Conservation (phyloP, 768 basidiomycete genomes). For the Leccinum incarnatum region DNA sequence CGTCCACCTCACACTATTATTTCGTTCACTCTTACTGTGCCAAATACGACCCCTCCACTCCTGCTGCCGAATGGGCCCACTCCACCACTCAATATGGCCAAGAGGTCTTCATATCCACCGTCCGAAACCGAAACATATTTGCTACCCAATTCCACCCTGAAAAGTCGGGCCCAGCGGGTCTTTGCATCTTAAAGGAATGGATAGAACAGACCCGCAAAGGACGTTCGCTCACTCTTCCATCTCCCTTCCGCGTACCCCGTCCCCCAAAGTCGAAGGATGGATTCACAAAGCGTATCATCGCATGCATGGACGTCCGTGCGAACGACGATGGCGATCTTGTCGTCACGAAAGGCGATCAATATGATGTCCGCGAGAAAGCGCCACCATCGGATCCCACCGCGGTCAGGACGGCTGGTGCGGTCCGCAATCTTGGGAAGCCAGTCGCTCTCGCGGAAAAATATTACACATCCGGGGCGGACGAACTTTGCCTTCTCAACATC, state of each 20-base stretch:
- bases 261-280: conserved; percentile 51
- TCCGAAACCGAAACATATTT: conserved; percentile 82
- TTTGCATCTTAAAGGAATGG: conserved; percentile 80
- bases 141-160: conserved; percentile 98
- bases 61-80: conserved; percentile 73
- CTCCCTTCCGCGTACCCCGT: conserved; percentile 29
- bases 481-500: conserved; percentile 97
- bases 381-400: conserved; percentile 24
- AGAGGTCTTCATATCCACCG: conserved; percentile 83
- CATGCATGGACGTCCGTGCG: conserved; percentile 95
- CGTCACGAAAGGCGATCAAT: conserved; percentile 99
- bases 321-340: conserved; percentile 97
- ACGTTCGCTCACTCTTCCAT: conserved; percentile 34
- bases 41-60: conserved; percentile 61
- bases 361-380: conserved; percentile 89
- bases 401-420: conserved; percentile 61
- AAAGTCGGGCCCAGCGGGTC: conserved; percentile 88
- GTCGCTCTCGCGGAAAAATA: conserved; percentile 87
- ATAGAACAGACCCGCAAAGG: conserved; percentile 52
- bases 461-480: conserved; percentile 87
- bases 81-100: conserved; percentile 92
- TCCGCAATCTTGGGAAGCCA: conserved; percentile 97
- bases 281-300: conserved; percentile 91
- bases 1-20: conserved; percentile 75
- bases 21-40: conserved; percentile 97